phyloP scores from a whole-genome alignment of 805 yeast species.

The Zygoascus tannicola region DNA sequence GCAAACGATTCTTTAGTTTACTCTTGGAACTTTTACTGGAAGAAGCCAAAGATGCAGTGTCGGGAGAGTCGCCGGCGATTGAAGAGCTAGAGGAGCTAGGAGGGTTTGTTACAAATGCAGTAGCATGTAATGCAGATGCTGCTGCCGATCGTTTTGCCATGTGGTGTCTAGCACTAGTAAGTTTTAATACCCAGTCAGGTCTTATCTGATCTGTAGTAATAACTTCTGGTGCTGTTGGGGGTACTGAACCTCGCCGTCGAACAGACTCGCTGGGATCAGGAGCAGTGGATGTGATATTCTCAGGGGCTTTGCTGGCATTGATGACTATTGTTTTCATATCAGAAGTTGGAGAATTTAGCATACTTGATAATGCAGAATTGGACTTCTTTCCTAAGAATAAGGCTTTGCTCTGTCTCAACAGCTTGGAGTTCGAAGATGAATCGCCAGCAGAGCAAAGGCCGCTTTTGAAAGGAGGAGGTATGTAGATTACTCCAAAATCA shows the following conservation, averaged over 20 bases:
- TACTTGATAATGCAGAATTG: background rate
- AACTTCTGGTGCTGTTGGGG: constrained; percentile 60
- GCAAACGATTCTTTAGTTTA: constrained; percentile 18
- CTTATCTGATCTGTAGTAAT: constrained; percentile 74
- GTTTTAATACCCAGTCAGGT: constrained; percentile 85
- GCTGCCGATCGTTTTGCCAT: constrained; percentile 85
- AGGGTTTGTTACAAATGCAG: constrained; percentile 49
- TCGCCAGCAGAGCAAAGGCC: constrained; percentile 21
- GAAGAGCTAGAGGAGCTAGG: background rate
- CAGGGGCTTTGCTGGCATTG: background rate
- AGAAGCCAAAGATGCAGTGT: constrained; percentile 5
- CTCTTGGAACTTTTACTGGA: constrained; percentile 5
- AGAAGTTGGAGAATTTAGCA: background rate
- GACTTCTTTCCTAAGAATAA: background rate
- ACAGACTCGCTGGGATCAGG: constrained; percentile 2
- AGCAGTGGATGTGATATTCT: background rate
- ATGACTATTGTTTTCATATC: constrained; percentile 4
- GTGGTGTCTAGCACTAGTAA: constrained; percentile 61
- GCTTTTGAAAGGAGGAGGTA: constrained; percentile 52
- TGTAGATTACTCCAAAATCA: constrained; percentile 75
- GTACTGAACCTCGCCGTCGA: constrained; percentile 41
- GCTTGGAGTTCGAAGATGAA: constrained; percentile 2
- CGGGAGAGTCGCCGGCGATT: constrained; percentile 15
- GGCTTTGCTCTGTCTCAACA: constrained; percentile 1
- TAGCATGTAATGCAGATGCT: constrained; percentile 83